Evolutionary conservation across 1,284 basidiomycete genomes (phyloP), one percentile per base, ranked within the genome.

Genomic region (Exobasidium cylindrosporum): DNA sequence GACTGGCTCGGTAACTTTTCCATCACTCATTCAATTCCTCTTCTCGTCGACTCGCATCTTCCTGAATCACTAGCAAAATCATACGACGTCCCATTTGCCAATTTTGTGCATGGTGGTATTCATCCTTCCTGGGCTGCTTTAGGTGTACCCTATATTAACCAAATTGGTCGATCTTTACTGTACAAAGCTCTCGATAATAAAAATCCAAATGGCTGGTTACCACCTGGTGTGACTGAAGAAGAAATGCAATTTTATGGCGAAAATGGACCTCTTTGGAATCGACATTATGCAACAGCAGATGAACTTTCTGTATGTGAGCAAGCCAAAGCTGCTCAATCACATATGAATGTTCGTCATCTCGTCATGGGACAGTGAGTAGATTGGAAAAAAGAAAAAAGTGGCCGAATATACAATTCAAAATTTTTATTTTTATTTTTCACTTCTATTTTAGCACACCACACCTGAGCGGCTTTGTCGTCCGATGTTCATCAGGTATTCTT

Each of bases 281-380:
- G 77, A 3, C 76, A 74, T 23, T 79, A 77, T 31, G 76, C 77
- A 3, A 43, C 61, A 13, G 70, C 73, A 14, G n/a, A 53, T 1
- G 52, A 61, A 21, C 0, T 4, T 0, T 17, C 45, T 0, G 75
- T 72, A 1, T 79, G 77, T 54, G 2, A 13, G 5, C 55, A 59
- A n/a, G 69, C 73, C 7, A 23, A 56, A 0, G 3, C 54, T 11
- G 63, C 77, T 1, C 56, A 45, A 1, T 1, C 47, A 0, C 13
- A 24, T 5, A 60, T 78, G 2, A 59, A 52, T 3, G 67, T 68
- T 0, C 26, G 47, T 1, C 65, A 69, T 30, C 57, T 77, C 2
- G 63, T 77, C 24, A 75, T 75, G 76, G 74, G 76, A 2, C 76
- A 77, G n/a, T n/a, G n/a, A n/a, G n/a, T n/a, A n/a, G n/a, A n/a